These are phyloP conservation scores for Candida maltosa DNA, from an alignment of 805 yeast species.

Conservation along the genomic window DNA sequence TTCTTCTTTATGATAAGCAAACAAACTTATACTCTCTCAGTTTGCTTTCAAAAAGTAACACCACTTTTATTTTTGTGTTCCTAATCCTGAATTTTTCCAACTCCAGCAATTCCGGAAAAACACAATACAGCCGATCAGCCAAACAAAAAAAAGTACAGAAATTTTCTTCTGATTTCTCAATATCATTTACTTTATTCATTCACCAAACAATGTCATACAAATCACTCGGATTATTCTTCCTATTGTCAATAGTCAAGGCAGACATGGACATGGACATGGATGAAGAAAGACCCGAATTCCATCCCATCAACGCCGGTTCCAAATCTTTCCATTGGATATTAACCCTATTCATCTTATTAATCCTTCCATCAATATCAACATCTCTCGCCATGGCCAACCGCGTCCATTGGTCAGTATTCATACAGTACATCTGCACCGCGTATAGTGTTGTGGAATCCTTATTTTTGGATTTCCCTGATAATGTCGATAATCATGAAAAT, in stretches of 20 bases:
- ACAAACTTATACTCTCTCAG: too few relatives aligned
- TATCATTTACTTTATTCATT: neutral
- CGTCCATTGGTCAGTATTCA: conserved; percentile 38
- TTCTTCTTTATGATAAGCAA: too few relatives aligned
- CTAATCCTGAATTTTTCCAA: too few relatives aligned
- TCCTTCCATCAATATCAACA: conserved; percentile 57
- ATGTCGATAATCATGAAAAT: conserved; percentile 60
- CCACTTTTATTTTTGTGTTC: too few relatives aligned
- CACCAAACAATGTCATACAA: neutral
- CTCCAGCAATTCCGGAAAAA: too few relatives aligned
- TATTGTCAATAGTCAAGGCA: neutral
- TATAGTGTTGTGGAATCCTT: conserved; percentile 58
- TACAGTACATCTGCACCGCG: conserved; percentile 45
- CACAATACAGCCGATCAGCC: too few relatives aligned
- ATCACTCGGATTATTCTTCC: neutral
- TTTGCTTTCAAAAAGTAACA: too few relatives aligned
- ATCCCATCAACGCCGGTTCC: conserved; percentile 45
- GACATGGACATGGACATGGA: conserved; percentile 18
- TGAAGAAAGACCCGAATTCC: conserved; percentile 31
- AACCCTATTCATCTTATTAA: conserved; percentile 43
- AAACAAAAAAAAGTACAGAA: neutral
- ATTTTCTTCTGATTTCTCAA: neutral
- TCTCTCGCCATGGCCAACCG: conserved; percentile 54
- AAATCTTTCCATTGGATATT: conserved; percentile 66
- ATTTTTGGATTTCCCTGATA: conserved; percentile 60